Base-by-base conservation (phyloP, 2,329 filamentous ascomycete species). In the Dothideomycetes sp. region DNA sequence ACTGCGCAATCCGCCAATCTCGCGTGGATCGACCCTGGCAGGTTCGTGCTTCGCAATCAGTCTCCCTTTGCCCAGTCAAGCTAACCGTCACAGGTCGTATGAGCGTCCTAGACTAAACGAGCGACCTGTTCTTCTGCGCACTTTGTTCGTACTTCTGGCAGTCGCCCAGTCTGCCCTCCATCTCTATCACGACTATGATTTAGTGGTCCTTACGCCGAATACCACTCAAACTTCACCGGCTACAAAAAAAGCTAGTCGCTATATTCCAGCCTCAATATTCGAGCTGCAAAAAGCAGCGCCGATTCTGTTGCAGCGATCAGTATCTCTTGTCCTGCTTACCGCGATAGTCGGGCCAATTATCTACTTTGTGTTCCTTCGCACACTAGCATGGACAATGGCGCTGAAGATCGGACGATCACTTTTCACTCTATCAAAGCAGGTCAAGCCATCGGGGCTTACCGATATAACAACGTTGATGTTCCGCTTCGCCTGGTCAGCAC, bases 81-180 rank as follows among this genome's bases (percentile, higher is more conserved):
- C 27, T 38, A 5, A 40, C 24, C 18, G 11, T n/a, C 27, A 2
- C 43, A 68, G 64, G 44, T 55, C 64, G 9, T 68, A 72, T 48
- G 84, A 91, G 57, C 74, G 87, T 27, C 72, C 81, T 15, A 72
- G 77, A 38, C 63, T 95, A 43, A 96, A 96, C 57, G 89, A 96
- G 66, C 76, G 83, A 47, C 81, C 86, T 1, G 72, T 96, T 18
- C 91, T 87, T 56, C 67, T 94, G 37, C 78, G 84, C 24, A 75
- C 73, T 44, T 78, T 83, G 52, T 75, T 91, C 48, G 55, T 79
- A 3, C 59, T 79, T 1, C 69, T 91, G 32, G 84, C 83, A 3
- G 43, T 83, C 8, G 62, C 72, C n/a, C 84, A 94, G 58, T 76
- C 81, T 2, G 52, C 72, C 9, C 54, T 73, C 22, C 88, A 95